These are phyloP conservation scores for Arctostaphylos glauca DNA, from an alignment of 148 eudicot species.

Conservation along the genomic window DNA sequence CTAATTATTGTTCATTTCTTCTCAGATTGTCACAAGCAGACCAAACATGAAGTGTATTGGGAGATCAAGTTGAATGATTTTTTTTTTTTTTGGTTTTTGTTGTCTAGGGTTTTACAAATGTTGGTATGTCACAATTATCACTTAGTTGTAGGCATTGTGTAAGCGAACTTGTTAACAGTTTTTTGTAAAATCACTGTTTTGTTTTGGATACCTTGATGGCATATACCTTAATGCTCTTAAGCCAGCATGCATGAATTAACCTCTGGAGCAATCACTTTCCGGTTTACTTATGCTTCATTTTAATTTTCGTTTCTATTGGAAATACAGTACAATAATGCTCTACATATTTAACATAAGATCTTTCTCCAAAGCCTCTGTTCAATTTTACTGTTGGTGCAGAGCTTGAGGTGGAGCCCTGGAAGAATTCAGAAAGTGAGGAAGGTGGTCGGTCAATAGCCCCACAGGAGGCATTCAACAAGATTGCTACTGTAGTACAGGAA, in stretches of 20 bases:
- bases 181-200: not conserved
- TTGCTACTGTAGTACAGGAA: constrained; percentile 72
- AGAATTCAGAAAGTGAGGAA: constrained; percentile 43
- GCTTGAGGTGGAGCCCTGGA: constrained; percentile 44
- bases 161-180: not conserved
- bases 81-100: not conserved
- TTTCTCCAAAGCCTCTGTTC: not conserved
- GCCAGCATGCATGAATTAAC: not conserved
- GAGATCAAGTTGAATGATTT: not conserved
- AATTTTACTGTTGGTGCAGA: constrained; percentile 25
- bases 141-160: not conserved
- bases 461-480: constrained; percentile 62
- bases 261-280: not conserved
- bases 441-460: constrained; percentile 49
- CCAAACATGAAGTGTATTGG: not conserved
- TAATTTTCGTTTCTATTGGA: not conserved
- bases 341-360: not conserved
- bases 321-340: not conserved
- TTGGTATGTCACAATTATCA: not conserved
- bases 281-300: no score
- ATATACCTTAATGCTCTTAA: not conserved
- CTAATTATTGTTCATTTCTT: not conserved
- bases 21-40: not conserved
- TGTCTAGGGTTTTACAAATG: not conserved
- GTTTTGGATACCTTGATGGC: not conserved